phyloP scores from a whole-genome alignment of 768 basidiomycete species.

The Mrakia frigida region DNA sequence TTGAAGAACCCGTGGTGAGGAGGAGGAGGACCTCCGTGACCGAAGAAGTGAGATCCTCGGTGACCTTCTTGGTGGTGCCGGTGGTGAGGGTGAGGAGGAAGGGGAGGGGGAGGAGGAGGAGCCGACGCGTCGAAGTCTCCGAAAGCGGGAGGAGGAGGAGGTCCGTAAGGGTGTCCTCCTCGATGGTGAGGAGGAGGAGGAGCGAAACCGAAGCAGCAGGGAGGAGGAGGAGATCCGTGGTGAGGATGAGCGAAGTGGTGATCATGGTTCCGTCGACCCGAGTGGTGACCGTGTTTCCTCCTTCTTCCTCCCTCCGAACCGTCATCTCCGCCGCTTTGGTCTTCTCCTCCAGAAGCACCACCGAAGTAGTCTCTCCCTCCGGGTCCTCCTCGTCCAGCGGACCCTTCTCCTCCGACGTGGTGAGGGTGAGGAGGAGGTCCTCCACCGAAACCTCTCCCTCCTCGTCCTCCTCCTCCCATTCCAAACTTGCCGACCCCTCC shows the following conservation, averaged over 20 bases:
- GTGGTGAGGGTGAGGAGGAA: background rate
- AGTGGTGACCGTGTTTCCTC: background rate
- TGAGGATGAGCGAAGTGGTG: background rate
- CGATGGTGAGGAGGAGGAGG: conserved; percentile 7
- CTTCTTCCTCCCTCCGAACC: background rate
- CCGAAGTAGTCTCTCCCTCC: too few species aligned
- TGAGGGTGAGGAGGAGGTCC: background rate
- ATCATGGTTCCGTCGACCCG: background rate
- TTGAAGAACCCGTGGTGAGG: too few species aligned
- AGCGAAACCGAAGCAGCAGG: background rate
- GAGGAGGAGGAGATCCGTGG: background rate
- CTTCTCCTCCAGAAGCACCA: background rate
- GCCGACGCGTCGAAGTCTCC: background rate
- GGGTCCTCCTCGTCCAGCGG: background rate
- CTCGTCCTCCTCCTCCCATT: background rate
- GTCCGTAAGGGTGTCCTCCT: background rate
- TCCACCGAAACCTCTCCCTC: background rate
- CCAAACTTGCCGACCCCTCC: background rate
- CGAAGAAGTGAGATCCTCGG: too few species aligned
- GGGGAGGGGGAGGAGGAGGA: background rate
- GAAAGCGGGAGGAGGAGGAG: background rate
- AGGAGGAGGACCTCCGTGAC: too few species aligned
- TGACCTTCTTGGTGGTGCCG: too few species aligned
- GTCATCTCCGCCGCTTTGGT: background rate
- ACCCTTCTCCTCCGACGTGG: background rate